These are phyloP conservation scores for Pisolithus sp. DNA, from an alignment of 768 basidiomycete genomes.

Conservation along the genomic window DNA sequence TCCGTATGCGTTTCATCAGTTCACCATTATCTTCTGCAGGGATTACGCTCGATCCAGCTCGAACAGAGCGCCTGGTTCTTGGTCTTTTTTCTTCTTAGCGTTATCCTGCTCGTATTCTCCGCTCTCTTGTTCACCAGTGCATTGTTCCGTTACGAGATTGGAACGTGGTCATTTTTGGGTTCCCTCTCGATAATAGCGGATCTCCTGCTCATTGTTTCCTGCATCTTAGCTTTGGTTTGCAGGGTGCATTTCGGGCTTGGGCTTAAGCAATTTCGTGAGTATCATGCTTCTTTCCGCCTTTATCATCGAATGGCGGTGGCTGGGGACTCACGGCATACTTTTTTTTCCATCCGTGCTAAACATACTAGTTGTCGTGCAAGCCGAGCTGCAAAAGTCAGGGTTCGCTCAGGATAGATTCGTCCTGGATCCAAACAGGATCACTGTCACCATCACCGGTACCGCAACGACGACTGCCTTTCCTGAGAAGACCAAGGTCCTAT, in stretches of 20 bases:
- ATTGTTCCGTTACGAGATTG: slow-evolving; percentile 30
- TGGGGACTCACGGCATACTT: background rate
- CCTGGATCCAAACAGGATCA: background rate
- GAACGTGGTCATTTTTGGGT: slow-evolving; percentile 38
- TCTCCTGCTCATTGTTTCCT: slow-evolving; percentile 34
- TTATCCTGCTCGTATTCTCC: slow-evolving; percentile 33
- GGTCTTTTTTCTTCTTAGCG: slow-evolving; percentile 34
- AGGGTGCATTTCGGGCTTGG: slow-evolving; percentile 51
- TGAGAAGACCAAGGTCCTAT: background rate
- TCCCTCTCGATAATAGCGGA: slow-evolving; percentile 37
- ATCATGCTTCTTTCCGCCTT: background rate
- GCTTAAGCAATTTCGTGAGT: slow-evolving; percentile 46
- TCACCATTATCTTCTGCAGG: slow-evolving; percentile 27
- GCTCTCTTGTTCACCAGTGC: slow-evolving; percentile 39
- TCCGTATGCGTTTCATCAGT: background rate
- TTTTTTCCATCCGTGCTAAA: background rate
- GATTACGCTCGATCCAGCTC: slow-evolving; percentile 41
- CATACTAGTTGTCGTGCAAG: slow-evolving; percentile 11
- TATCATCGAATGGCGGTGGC: background rate
- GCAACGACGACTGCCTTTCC: background rate
- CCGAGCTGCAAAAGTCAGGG: slow-evolving; percentile 10
- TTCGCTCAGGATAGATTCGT: slow-evolving; percentile 14
- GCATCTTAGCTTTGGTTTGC: slow-evolving; percentile 42
- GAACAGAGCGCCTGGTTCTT: slow-evolving; percentile 37
- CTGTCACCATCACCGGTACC: background rate